Evolutionary conservation across 768 basidiomycete species (phyloP).

Genomic region (Boletus eberwhitei): DNA sequence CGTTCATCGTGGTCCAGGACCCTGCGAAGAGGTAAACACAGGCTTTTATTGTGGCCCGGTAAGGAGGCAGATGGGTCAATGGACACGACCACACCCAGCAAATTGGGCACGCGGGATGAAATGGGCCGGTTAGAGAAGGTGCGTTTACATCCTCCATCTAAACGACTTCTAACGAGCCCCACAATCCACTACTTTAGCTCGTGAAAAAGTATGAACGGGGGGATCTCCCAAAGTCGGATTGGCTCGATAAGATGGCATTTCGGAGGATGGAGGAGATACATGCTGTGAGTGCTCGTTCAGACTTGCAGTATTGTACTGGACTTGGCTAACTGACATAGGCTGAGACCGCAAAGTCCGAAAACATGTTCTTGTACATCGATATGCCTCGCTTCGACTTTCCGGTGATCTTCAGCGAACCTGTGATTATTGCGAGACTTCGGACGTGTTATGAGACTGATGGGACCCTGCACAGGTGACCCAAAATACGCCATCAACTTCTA

Average conservation of each 20-base stretch:
- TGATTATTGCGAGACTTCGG: constrained; percentile 32
- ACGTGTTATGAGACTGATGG: background rate
- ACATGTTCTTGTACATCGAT: constrained; percentile 95
- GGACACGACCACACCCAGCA: constrained; percentile 85
- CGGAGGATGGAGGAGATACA: constrained; percentile 95
- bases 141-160: constrained; percentile 1
- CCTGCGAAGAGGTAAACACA: constrained; percentile 85
- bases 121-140: constrained; percentile 96
- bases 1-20: constrained; percentile 51
- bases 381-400: constrained; percentile 96
- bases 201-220: constrained; percentile 97
- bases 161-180: background rate
- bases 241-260: constrained; percentile 93
- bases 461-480: constrained; percentile 37
- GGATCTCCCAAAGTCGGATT: constrained; percentile 90
- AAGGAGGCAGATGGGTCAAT: constrained; percentile 82
- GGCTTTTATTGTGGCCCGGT: constrained; percentile 79
- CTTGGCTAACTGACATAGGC: constrained; percentile 46
- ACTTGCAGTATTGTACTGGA: background rate
- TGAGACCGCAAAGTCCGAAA: constrained; percentile 88
- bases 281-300: constrained; percentile 50
- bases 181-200: constrained; percentile 39
- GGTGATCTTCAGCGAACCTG: constrained; percentile 90
- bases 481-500: constrained; percentile 39
- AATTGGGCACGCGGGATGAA: constrained; percentile 76